Base-by-base conservation (phyloP, 2,329 filamentous ascomycete species). In the Fusarium denticulatum region DNA sequence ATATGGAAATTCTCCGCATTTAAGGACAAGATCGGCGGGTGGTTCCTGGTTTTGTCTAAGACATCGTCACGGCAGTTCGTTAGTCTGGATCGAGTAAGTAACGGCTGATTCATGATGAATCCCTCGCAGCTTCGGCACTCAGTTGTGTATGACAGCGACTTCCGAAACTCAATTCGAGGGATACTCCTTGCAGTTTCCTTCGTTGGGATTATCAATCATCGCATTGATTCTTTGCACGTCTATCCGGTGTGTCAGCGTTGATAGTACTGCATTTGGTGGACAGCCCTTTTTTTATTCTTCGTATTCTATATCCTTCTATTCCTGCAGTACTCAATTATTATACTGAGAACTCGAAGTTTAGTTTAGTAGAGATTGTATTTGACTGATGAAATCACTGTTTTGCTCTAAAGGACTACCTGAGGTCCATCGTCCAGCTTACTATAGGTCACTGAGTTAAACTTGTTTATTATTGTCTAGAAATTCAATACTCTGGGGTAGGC, bases 151-250 rank as follows among this genome's bases (percentile, higher is more conserved):
- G 22, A 32, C 4, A 12, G 22, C 37, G 26, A 56, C 8, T 43
- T 32, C 37, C 37, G 53, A 43, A 32, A 26, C 37, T 13, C 12
- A 20, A 32, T 32, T 5, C 4, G 5, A 30, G 15, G 20, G 36
- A 7, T 15, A 13, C 26, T 55, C 36, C 11, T 20, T 55, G 26
- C 26, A 24, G 13, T 40, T n/a, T 18, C 2, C 10, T 30, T 24
- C 24, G 2, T 13, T 24, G 2, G 5, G 6, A n/a, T 1, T 22
- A 30, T 12, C 4, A 15, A 14, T 0, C 10, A 24, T 11, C 11
- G 20, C 0, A 8, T 12, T 10, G 10, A 6, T 22, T 16, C 7
- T 3, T 20, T 14, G 14, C 37, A 18, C 8, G 20, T 30, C 11
- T 15, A 6, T n/a, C 4, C 11, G 11, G 7, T 24, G 30, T 50